phyloP scores from a whole-genome alignment of 345 rosid species.

The rapeseed (Brassica napus) region Da-Ae NC_063440.1:14272001-14272500 shows the following conservation, averaged over 20 bases:
- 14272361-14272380: neutral
- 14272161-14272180: neutral
- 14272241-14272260: slow-evolving; percentile 93
- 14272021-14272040: neutral
- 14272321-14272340: slow-evolving; percentile 55
- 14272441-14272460: neutral
- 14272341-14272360: neutral
- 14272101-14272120: neutral
- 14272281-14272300: slow-evolving; percentile 95
- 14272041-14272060: neutral
- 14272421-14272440: neutral
- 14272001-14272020: neutral
- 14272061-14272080: no score
- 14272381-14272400: neutral
- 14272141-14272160: neutral
- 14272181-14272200: neutral
- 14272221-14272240: slow-evolving; percentile 78
- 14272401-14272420: neutral
- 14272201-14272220: slow-evolving; percentile 12
- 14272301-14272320: slow-evolving; percentile 75
- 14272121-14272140: neutral
- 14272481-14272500: neutral
- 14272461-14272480: neutral
- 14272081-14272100: neutral
- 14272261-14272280: slow-evolving; percentile 94